Evolutionary conservation across 2,329 filamentous ascomycete genomes (phyloP).

Genomic region (Cladosporium sp.): DNA sequence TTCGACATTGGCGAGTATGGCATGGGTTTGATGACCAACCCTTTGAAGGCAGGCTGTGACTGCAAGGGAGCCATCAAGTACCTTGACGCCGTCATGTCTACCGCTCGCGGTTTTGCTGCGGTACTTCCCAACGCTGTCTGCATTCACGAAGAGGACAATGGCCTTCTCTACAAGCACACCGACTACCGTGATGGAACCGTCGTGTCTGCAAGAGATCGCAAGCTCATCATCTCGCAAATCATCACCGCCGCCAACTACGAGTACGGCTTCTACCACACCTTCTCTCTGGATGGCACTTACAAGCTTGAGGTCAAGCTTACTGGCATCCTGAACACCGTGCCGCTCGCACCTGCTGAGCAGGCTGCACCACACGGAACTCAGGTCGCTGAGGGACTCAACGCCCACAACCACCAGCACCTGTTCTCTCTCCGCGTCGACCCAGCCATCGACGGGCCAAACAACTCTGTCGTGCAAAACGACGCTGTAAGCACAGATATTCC

Average conservation of each 20-base stretch:
- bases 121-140: slow-evolving; percentile 64
- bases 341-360: slow-evolving; percentile 51
- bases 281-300: slow-evolving; percentile 65
- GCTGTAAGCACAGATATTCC: slow-evolving; percentile 46
- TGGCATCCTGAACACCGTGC: slow-evolving; percentile 65
- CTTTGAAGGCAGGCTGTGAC: slow-evolving; percentile 70
- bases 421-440: slow-evolving; percentile 68
- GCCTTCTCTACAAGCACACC: slow-evolving; percentile 71
- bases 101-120: slow-evolving; percentile 57
- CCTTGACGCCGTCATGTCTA: slow-evolving; percentile 60
- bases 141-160: slow-evolving; percentile 69
- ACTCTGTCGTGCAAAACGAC: slow-evolving; percentile 58
- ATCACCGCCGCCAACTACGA: slow-evolving; percentile 72
- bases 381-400: slow-evolving; percentile 64
- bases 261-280: slow-evolving; percentile 66
- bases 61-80: slow-evolving; percentile 60
- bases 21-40: slow-evolving; percentile 67
- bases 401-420: slow-evolving; percentile 71
- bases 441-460: slow-evolving; percentile 59
- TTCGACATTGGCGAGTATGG: slow-evolving; percentile 74
- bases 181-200: slow-evolving; percentile 66
- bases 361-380: slow-evolving; percentile 54
- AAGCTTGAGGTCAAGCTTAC: slow-evolving; percentile 65
- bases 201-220: slow-evolving; percentile 62
- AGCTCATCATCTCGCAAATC: slow-evolving; percentile 68